Percentiles rank a stretch among this genome's conserved stretches.
These are phyloP conservation scores for Taphrina confusa DNA, from an alignment of 1,139 yeast genomes.

Conservation along the genomic window DNA sequence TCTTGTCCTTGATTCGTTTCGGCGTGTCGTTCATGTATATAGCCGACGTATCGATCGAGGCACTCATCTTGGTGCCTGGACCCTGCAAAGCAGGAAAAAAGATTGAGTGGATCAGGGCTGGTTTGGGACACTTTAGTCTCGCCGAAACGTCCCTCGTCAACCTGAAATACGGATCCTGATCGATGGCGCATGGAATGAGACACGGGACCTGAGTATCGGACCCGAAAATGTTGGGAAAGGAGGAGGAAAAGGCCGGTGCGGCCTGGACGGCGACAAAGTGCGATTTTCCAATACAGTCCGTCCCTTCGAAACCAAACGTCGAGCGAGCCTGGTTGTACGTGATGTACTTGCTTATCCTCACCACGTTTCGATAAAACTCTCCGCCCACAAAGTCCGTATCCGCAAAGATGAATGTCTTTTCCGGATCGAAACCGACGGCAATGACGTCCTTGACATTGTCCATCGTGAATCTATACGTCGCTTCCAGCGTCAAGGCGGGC, in stretches of 20 bases:
- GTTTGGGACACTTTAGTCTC: conserved; percentile 85
- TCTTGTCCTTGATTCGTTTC: conserved; percentile 87
- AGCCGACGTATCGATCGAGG: conserved; percentile 79
- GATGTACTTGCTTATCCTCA: conserved; percentile 89
- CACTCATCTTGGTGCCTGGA: conserved; percentile 94
- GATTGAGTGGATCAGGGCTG: conserved; percentile 87
- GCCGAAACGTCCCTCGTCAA: conserved; percentile 97
- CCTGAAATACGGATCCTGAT: conserved; percentile 92
- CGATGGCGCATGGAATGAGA: conserved; percentile 98
- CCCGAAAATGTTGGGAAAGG: conserved; percentile 91
- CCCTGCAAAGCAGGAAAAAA: conserved; percentile 99
- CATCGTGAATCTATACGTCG: conserved; percentile 73
- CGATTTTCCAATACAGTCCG: conserved; percentile 86
- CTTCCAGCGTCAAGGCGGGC: conserved; percentile 81
- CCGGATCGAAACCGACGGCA: conserved; percentile 91
- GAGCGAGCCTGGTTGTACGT: conserved; percentile 95
- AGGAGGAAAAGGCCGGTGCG: conserved; percentile 91
- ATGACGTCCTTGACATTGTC: conserved; percentile 92
- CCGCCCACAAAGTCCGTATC: conserved; percentile 93
- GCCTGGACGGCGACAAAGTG: conserved; percentile 97
- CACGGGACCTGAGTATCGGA: conserved; percentile 76
- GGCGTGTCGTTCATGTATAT: conserved; percentile 95
- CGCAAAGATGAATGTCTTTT: conserved; percentile 90
- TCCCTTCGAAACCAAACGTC: conserved; percentile 93
- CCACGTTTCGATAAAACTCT: conserved; percentile 90